Evolutionary conservation across 2,329 filamentous ascomycete genomes (phyloP).

Genomic region (Aspergillus sp.): DNA sequence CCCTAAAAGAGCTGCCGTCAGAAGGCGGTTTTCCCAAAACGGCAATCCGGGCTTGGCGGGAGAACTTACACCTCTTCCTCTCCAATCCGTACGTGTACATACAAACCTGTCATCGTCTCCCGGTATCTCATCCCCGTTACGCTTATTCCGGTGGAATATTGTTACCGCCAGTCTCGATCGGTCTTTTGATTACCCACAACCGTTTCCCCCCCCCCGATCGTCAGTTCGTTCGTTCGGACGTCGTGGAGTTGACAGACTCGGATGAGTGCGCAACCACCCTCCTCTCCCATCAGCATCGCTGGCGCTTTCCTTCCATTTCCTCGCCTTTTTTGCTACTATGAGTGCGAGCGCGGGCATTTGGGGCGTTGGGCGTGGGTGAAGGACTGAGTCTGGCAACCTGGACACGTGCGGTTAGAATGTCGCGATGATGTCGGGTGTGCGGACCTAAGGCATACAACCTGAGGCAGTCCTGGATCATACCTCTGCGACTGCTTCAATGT

Average conservation of each 20-base stretch:
- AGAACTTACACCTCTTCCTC: not conserved
- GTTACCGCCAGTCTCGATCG: not conserved
- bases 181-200: not conserved
- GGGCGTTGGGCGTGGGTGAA: not conserved
- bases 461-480: not conserved
- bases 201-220: not conserved
- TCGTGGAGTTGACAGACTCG: constrained; percentile 1
- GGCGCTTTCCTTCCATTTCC: not conserved
- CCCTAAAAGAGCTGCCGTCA: not conserved
- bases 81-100: not conserved
- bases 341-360: not conserved
- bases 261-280: constrained; percentile 3
- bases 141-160: not conserved
- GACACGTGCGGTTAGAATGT: not conserved
- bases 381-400: not conserved
- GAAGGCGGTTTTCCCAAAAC: constrained; percentile 8
- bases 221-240: not conserved
- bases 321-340: not conserved
- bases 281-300: not conserved
- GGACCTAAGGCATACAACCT: no score
- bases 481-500: not conserved
- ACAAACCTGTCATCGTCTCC: no score
- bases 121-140: not conserved
- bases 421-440: not conserved
- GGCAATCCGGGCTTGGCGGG: constrained; percentile 15